Percentiles rank a stretch among this genome's conserved stretches.
These are phyloP conservation scores for Stereum hirsutum DNA, from an alignment of 1,284 basidiomycete genomes.

Conservation along the genomic window DNA sequence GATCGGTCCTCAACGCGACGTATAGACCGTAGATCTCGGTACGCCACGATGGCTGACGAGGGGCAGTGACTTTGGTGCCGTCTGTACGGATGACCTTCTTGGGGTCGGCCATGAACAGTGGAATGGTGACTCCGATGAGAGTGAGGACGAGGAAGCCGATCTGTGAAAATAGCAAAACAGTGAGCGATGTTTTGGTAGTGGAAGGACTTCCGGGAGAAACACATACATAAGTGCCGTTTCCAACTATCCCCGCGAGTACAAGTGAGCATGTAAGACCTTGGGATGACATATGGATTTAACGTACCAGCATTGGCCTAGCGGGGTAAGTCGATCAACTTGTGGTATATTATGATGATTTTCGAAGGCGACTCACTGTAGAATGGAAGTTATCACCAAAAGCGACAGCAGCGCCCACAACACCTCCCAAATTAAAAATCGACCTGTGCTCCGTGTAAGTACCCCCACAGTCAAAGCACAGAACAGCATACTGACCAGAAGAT, in stretches of 20 bases:
- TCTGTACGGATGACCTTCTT: constrained; percentile 61
- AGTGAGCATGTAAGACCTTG: constrained; percentile 2
- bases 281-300: constrained; percentile 4
- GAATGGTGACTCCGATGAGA: constrained; percentile 52
- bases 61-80: constrained; percentile 54
- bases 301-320: constrained; percentile 22
- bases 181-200: no score
- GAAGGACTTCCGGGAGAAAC: not conserved
- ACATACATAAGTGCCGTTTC: constrained; percentile 54
- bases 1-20: constrained; percentile 35
- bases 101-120: constrained; percentile 61
- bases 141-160: constrained; percentile 70
- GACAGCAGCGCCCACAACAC: constrained; percentile 54
- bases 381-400: constrained; percentile 43
- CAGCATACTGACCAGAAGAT: constrained; percentile 71
- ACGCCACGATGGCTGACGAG: constrained; percentile 65
- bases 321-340: constrained; percentile 5
- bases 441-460: no score
- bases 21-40: constrained; percentile 42
- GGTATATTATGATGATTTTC: not conserved
- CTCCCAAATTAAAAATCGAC: constrained; percentile 60
- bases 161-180: constrained; percentile 23
- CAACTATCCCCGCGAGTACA: constrained; percentile 24
- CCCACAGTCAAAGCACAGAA: no score
- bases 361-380: constrained; percentile 21